A percentile compares a stretch with the other conserved stretches of the same genome.
Evolutionary conservation across 257 asterid species (phyloP).

Genomic region (Eucommia ulmoides): DNA sequence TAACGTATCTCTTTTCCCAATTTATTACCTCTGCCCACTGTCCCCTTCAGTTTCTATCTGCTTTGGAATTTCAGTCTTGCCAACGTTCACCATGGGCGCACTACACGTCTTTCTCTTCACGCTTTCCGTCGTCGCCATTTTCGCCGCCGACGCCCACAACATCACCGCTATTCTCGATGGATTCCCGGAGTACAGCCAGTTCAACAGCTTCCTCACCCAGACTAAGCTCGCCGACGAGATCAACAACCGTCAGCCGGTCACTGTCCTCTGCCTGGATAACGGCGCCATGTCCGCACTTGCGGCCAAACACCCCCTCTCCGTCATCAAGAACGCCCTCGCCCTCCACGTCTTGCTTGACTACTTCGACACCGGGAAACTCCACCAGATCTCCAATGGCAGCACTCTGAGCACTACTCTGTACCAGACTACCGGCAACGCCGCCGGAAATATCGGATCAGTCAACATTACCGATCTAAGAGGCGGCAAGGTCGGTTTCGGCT

Average conservation of each 20-base stretch:
- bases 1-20: not conserved
- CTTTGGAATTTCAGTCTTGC: not conserved
- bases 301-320: slow-evolving; percentile 56
- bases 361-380: slow-evolving; percentile 72
- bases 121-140: slow-evolving; percentile 21
- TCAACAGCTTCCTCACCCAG: slow-evolving; percentile 45
- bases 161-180: slow-evolving; percentile 56
- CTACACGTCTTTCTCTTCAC: slow-evolving; percentile 19
- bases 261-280: slow-evolving; percentile 66
- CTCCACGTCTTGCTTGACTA: slow-evolving; percentile 85
- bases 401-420: slow-evolving; percentile 77
- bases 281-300: slow-evolving; percentile 53
- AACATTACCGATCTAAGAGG: slow-evolving; percentile 78
- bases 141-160: slow-evolving; percentile 36
- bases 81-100: slow-evolving; percentile 27
- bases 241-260: slow-evolving; percentile 78
- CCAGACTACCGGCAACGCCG: slow-evolving; percentile 91
- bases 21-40: slow-evolving; percentile 6
- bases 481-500: slow-evolving; percentile 87
- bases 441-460: slow-evolving; percentile 64
- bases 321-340: slow-evolving; percentile 46
- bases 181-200: slow-evolving; percentile 68
- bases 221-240: slow-evolving; percentile 97
- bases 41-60: not conserved
- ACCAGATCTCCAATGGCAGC: slow-evolving; percentile 71